Conservation (phyloP, 2,329 filamentous ascomycete species). For the Delphinella strobiligena region DNA sequence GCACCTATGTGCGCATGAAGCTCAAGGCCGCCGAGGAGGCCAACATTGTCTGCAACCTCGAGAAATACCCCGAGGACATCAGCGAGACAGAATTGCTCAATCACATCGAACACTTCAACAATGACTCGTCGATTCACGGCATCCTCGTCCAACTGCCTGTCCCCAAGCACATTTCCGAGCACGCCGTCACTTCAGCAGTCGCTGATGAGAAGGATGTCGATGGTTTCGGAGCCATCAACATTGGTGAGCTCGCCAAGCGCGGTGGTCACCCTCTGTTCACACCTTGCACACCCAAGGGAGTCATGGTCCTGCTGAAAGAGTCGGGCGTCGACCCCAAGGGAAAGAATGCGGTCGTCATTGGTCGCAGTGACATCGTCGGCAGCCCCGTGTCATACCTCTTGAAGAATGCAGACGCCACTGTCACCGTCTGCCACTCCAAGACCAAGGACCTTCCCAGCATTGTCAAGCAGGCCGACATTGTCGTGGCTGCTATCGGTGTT, state of each 20-base stretch:
- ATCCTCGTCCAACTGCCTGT: slow-evolving; percentile 90
- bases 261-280: slow-evolving; percentile 81
- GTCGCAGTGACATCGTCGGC: slow-evolving; percentile 92
- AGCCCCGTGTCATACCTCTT: slow-evolving; percentile 93
- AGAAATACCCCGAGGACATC: slow-evolving; percentile 72
- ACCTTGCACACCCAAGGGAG: slow-evolving; percentile 92
- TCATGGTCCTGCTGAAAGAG: slow-evolving; percentile 84
- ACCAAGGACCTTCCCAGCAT: slow-evolving; percentile 62
- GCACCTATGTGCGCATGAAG: slow-evolving; percentile 99
- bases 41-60: slow-evolving; percentile 75
- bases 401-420: slow-evolving; percentile 90
- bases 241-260: slow-evolving; percentile 92
- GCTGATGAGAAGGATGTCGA: slow-evolving; percentile 94
- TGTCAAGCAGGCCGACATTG: slow-evolving; percentile 73
- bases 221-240: slow-evolving; percentile 87
- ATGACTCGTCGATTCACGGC: slow-evolving; percentile 75
- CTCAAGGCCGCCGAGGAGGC: slow-evolving; percentile 93
- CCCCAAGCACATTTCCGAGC: slow-evolving; percentile 81
- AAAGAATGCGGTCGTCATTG: slow-evolving; percentile 89
- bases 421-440: slow-evolving; percentile 90
- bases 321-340: slow-evolving; percentile 72
- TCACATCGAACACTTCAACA: slow-evolving; percentile 70
- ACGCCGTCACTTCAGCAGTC: slow-evolving; percentile 79
- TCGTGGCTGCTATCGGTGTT: slow-evolving; percentile 85
- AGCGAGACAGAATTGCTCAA: slow-evolving; percentile 78